A percentile compares a stretch with the other conserved stretches of the same genome.
These are phyloP conservation scores for Saraca asoca DNA, from an alignment of 331 rosid species.

Conservation along the genomic window DNA sequence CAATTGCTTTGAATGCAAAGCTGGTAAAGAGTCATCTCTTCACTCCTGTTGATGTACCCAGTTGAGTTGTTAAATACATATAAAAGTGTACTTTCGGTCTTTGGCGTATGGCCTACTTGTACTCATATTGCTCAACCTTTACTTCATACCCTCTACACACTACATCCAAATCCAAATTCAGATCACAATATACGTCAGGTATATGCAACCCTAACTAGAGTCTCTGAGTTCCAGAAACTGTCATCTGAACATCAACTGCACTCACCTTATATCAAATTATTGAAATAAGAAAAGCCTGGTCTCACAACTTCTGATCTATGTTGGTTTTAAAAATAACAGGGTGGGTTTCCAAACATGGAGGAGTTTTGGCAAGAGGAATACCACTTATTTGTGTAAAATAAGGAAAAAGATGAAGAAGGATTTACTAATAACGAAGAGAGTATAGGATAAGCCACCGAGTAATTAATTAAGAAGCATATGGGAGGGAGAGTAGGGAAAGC, in stretches of 20 bases:
- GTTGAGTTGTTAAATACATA: slow-evolving; percentile 17
- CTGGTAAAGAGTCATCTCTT: slow-evolving; percentile 20
- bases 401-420: neutral
- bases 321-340: neutral
- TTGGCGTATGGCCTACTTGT: slow-evolving; percentile 47
- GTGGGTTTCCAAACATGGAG: neutral
- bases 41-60: slow-evolving; percentile 29
- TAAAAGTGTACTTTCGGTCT: slow-evolving; percentile 28
- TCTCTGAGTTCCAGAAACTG: neutral
- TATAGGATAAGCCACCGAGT: slow-evolving; percentile 3
- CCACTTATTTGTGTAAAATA: neutral
- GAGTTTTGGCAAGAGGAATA: neutral
- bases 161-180: neutral
- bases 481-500: no score
- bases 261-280: neutral
- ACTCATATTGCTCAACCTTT: slow-evolving; percentile 51
- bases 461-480: no score
- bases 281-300: neutral
- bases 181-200: neutral
- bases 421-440: neutral
- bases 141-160: slow-evolving; percentile 44
- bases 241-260: neutral
- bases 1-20: slow-evolving; percentile 31
- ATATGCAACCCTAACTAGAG: neutral
- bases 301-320: no score